Evolutionary conservation across 768 basidiomycete genomes (phyloP).

Genomic region (Suillus hirtellus): DNA sequence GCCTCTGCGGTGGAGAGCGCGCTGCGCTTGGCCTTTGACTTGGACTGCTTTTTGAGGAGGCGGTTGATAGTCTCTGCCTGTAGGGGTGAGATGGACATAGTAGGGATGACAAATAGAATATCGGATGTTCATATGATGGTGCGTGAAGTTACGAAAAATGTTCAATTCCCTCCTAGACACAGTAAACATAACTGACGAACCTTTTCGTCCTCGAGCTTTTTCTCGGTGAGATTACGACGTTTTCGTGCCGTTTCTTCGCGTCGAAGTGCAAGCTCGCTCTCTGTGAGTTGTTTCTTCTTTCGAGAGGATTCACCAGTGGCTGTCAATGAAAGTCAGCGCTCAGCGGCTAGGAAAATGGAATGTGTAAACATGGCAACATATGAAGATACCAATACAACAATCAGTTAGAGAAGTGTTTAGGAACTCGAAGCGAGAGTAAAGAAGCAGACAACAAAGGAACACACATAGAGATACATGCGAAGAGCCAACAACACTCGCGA

Average conservation of each 20-base stretch:
- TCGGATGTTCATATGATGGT: background rate
- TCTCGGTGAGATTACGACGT: constrained; percentile 76
- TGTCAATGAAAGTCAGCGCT: background rate
- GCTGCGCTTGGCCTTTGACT: constrained; percentile 62
- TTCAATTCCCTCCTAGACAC: background rate
- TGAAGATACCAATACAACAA: background rate
- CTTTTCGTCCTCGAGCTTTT: constrained; percentile 86
- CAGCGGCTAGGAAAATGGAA: background rate
- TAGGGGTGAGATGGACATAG: background rate
- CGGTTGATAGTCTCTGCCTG: constrained; percentile 89
- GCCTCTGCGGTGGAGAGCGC: constrained; percentile 49
- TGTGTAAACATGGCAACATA: background rate
- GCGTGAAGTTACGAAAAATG: background rate
- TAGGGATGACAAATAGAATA: constrained; percentile 2
- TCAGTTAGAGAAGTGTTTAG: background rate
- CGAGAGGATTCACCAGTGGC: constrained; percentile 18
- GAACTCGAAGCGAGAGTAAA: background rate
- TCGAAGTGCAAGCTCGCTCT: constrained; percentile 69
- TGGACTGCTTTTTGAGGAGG: constrained; percentile 81
- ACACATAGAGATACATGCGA: constrained; percentile 66
- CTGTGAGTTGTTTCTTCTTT: constrained; percentile 70
- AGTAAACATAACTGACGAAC: constrained; percentile 34
- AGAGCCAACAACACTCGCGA: constrained; percentile 67
- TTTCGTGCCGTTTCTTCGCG: constrained; percentile 83
- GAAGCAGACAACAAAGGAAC: background rate